phyloP scores from a whole-genome alignment of 2,329 filamentous ascomycete genomes.

The Cladobotryum mycophilum region DNA sequence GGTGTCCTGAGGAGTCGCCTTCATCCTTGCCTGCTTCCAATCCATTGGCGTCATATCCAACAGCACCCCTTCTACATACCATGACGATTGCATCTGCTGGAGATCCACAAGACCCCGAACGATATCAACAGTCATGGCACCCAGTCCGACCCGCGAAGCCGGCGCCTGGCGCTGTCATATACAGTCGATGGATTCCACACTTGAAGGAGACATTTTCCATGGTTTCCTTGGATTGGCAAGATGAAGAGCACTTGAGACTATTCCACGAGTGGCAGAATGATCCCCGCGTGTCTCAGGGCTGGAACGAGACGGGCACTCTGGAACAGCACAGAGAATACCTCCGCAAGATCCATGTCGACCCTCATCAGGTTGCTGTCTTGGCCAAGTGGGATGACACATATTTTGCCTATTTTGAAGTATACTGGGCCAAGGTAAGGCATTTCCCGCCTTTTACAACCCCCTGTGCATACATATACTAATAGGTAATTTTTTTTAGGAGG shows the following conservation, averaged over 20 bases:
- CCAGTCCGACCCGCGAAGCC: constrained; percentile 68
- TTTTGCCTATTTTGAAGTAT: constrained; percentile 76
- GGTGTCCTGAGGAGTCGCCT: constrained; percentile 45
- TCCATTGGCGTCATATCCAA: constrained; percentile 40
- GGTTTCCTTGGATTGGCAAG: constrained; percentile 61
- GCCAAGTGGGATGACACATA: constrained; percentile 63
- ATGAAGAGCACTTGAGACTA: constrained; percentile 57
- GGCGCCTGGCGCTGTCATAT: constrained; percentile 60
- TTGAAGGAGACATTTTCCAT: constrained; percentile 72
- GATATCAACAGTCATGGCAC: constrained; percentile 54
- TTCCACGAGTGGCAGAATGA: constrained; percentile 83
- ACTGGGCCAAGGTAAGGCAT: constrained; percentile 56
- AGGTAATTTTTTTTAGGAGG: constrained; percentile 36
- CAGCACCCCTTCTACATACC: constrained; percentile 43
- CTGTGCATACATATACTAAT: not conserved
- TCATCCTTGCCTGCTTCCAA: constrained; percentile 28
- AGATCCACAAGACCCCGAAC: constrained; percentile 34
- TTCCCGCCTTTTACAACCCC: not conserved
- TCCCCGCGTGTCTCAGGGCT: constrained; percentile 70
- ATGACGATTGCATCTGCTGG: constrained; percentile 32
- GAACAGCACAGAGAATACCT: constrained; percentile 71
- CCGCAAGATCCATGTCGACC: constrained; percentile 60
- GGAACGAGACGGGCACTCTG: constrained; percentile 72
- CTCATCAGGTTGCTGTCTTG: constrained; percentile 64
- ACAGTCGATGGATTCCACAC: constrained; percentile 73